A percentile compares a stretch with the other conserved stretches of the same genome.
Evolutionary conservation across 2,329 filamentous ascomycete genomes (phyloP).

Genomic region (Nigrospora sphaerica): DNA sequence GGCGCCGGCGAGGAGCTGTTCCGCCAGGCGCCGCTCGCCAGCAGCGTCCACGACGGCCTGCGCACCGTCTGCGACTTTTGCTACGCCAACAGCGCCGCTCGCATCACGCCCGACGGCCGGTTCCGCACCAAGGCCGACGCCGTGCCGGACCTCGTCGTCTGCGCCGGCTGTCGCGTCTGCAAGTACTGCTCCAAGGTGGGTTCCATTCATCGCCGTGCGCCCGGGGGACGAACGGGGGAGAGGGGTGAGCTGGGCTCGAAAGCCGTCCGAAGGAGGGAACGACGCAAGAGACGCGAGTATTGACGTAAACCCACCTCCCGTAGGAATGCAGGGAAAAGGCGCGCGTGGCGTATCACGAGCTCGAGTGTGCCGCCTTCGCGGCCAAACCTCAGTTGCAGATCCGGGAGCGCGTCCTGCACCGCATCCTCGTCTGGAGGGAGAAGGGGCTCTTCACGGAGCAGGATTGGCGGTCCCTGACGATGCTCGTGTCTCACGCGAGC

Average conservation of each 20-base stretch:
- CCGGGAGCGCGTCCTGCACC: conserved; percentile 13
- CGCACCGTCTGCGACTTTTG: conserved; percentile 2
- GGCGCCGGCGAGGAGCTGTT: conserved; percentile 1
- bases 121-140: not conserved
- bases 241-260: no score
- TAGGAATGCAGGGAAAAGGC: conserved; percentile 21
- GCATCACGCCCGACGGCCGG: not conserved
- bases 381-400: conserved; percentile 8
- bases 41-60: not conserved
- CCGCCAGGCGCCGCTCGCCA: not conserved
- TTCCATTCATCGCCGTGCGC: no score
- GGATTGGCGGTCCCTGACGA: conserved; percentile 8
- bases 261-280: no score
- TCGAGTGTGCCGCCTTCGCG: conserved; percentile 19
- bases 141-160: not conserved
- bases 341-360: conserved; percentile 20
- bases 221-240: no score
- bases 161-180: not conserved
- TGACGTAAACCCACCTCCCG: not conserved
- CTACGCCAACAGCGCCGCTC: conserved; percentile 1
- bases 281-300: no score
- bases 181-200: conserved; percentile 2
- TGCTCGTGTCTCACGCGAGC: conserved; percentile 16
- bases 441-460: conserved; percentile 7
- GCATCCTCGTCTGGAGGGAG: conserved; percentile 18